Evolutionary conservation across 352 stramenopile species (phyloP).

Genomic region (Phytophthora niederhauseri): DNA sequence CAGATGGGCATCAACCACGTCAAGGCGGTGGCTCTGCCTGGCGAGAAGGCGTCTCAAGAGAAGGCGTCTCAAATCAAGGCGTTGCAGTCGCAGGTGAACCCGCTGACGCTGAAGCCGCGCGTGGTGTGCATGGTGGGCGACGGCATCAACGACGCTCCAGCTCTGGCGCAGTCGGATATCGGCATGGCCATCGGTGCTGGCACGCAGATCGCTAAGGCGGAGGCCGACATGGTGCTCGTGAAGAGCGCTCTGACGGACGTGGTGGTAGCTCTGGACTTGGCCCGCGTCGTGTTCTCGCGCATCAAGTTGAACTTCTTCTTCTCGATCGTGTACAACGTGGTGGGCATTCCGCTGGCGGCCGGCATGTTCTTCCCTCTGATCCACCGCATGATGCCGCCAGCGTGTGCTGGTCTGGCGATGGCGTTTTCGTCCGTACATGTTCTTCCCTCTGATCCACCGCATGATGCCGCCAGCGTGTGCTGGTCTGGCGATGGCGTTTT

Average conservation of each 20-base stretch:
- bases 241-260: constrained; percentile 86
- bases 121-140: constrained; percentile 95
- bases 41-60: constrained; percentile 95
- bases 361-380: constrained; percentile 56
- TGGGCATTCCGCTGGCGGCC: constrained; percentile 80
- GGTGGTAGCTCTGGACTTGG: constrained; percentile 83
- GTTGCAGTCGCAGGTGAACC: constrained; percentile 72
- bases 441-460: constrained; percentile 84
- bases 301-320: constrained; percentile 92
- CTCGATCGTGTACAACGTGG: constrained; percentile 87
- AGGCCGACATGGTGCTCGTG: constrained; percentile 90
- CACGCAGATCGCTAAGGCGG: constrained; percentile 89
- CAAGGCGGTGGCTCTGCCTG: constrained; percentile 90
- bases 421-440: constrained; percentile 89
- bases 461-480: constrained; percentile 88
- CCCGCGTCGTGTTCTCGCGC: constrained; percentile 79
- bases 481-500: constrained; percentile 89
- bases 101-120: constrained; percentile 71
- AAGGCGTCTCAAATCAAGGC: constrained; percentile 94
- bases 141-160: constrained; percentile 96
- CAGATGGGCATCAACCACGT: constrained; percentile 91
- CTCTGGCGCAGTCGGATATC: constrained; percentile 92
- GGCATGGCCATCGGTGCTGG: constrained; percentile 93
- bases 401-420: constrained; percentile 87
- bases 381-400: constrained; percentile 84